These are phyloP conservation scores for Pseudogymnoascus sp. DNA, from an alignment of 2,329 filamentous ascomycete genomes.

Conservation along the genomic window DNA sequence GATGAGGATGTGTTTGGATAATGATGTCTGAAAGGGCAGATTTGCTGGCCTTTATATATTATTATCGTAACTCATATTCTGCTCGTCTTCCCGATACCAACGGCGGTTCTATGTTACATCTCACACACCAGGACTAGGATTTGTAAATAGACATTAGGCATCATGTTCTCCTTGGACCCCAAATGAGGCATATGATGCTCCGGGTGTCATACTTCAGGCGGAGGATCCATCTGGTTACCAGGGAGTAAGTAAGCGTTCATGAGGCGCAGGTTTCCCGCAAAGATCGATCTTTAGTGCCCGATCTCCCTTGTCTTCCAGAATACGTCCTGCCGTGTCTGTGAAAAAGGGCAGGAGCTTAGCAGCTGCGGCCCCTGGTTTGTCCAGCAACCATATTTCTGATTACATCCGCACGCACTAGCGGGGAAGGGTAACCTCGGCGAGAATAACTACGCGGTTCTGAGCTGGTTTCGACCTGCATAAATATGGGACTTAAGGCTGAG, in stretches of 20 bases:
- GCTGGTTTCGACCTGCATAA: not conserved
- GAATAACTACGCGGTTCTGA: not conserved
- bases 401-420: not conserved
- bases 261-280: not conserved
- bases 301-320: not conserved
- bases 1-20: not conserved
- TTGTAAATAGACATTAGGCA: not conserved
- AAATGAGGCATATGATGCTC: not conserved
- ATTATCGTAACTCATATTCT: not conserved
- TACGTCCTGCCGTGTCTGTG: not conserved
- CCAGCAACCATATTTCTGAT: not conserved
- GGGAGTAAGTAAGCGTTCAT: not conserved
- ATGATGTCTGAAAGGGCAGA: not conserved
- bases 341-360: not conserved
- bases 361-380: not conserved
- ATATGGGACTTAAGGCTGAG: not conserved
- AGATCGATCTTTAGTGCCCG: not conserved
- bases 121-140: not conserved
- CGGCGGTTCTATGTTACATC: not conserved
- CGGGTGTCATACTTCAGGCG: not conserved
- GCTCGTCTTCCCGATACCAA: not conserved
- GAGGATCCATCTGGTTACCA: not conserved
- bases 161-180: not conserved
- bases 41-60: not conserved
- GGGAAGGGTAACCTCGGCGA: not conserved